phyloP scores from a whole-genome alignment of 768 basidiomycete species.

The Butyriboletus loyo region DNA sequence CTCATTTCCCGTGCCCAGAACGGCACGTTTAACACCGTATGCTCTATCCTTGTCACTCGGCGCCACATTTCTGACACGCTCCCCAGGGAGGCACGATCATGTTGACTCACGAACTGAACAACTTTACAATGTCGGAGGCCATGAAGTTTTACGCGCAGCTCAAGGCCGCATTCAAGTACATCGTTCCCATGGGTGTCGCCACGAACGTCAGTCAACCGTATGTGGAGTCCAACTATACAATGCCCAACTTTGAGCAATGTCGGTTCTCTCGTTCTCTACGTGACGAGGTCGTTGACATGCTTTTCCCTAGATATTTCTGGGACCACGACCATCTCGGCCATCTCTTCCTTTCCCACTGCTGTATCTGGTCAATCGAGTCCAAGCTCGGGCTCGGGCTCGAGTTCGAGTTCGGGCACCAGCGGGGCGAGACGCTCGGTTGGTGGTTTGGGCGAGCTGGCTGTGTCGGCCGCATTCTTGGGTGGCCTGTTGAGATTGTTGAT shows the following conservation, averaged over 20 bases:
- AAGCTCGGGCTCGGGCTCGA: background rate
- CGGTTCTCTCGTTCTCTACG: background rate
- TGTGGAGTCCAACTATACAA: constrained; percentile 41
- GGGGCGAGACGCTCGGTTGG: background rate
- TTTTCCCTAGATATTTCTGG: constrained; percentile 20
- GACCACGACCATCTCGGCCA: constrained; percentile 18
- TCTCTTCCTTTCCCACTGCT: background rate
- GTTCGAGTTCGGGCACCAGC: background rate
- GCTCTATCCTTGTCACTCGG: background rate
- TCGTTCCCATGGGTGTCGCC: constrained; percentile 54
- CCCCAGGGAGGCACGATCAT: constrained; percentile 48
- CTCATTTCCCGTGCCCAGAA: constrained; percentile 47
- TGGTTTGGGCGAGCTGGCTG: constrained; percentile 9
- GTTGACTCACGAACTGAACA: constrained; percentile 57
- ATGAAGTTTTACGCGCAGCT: constrained; percentile 48
- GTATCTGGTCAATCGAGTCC: background rate
- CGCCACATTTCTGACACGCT: background rate
- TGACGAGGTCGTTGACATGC: background rate
- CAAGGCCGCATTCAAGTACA: constrained; percentile 41
- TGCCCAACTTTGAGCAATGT: constrained; percentile 49
- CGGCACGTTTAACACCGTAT: constrained; percentile 40
- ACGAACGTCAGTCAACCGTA: constrained; percentile 54
- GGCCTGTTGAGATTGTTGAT: constrained; percentile 18
- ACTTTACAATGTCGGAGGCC: constrained; percentile 60
- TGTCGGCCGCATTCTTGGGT: constrained; percentile 16